phyloP scores from a whole-genome alignment of 148 eudicot species.

The Rhododendron henanense region DNA sequence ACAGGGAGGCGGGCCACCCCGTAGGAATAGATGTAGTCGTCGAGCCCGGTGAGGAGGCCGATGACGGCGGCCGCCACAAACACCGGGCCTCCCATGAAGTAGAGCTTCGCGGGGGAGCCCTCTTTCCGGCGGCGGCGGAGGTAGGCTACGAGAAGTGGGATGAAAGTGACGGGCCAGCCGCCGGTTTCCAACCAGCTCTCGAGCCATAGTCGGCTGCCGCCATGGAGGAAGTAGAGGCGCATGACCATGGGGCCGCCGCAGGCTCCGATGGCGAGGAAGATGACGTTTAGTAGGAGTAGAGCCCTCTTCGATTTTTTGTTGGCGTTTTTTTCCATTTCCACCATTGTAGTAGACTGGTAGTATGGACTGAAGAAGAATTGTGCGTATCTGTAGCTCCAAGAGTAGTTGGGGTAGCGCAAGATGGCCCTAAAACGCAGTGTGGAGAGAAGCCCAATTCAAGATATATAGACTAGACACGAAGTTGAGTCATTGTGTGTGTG shows the following conservation, averaged over 20 bases:
- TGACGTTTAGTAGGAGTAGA: slow-evolving; percentile 1
- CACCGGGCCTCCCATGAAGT: slow-evolving; percentile 25
- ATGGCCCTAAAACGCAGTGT: no score
- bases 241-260: slow-evolving; percentile 61
- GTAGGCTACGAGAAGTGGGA: slow-evolving; percentile 36
- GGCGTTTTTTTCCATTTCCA: neutral
- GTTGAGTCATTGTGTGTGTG: no score
- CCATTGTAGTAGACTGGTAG: neutral
- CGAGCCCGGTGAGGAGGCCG: slow-evolving; percentile 50
- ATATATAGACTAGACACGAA: no score
- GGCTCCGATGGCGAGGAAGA: slow-evolving; percentile 40
- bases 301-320: slow-evolving; percentile 17
- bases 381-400: no score
- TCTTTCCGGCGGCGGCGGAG: slow-evolving; percentile 27
- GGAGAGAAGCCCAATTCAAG: no score
- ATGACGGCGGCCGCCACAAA: slow-evolving; percentile 24
- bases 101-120: slow-evolving; percentile 16
- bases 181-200: slow-evolving; percentile 46
- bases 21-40: slow-evolving; percentile 49
- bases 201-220: slow-evolving; percentile 68
- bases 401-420: no score
- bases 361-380: neutral
- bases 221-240: slow-evolving; percentile 69
- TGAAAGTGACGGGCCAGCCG: slow-evolving; percentile 56
- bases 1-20: slow-evolving; percentile 59